Percentiles rank a stretch among this genome's conserved stretches.
These are phyloP conservation scores for Dillenia turbinata DNA, from an alignment of 164 flowering plant species.

Conservation along the genomic window DNA sequence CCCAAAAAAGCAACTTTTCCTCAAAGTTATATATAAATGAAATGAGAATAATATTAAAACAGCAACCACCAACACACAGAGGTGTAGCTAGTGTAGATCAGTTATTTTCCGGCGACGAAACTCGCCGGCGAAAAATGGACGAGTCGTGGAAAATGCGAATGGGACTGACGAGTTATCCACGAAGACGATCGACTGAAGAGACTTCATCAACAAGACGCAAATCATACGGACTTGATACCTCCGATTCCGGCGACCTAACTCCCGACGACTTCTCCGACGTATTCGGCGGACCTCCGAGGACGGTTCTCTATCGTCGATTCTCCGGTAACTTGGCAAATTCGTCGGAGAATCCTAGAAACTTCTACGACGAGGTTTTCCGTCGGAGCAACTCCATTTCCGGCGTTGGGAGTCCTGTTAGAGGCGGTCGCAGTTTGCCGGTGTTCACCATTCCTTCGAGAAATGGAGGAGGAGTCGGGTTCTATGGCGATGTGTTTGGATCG, in stretches of 20 bases:
- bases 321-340: constrained; percentile 31
- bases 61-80: too few species aligned
- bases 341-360: constrained; percentile 2
- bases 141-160: constrained; percentile 67
- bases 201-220: constrained; percentile 9
- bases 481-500: constrained; percentile 56
- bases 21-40: too few species aligned
- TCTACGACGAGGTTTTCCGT: constrained; percentile 62
- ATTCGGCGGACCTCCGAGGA: constrained; percentile 90
- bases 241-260: constrained; percentile 15
- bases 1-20: too few species aligned
- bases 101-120: background rate
- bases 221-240: background rate
- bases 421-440: constrained; percentile 46
- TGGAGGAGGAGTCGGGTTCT: constrained; percentile 26
- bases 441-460: constrained; percentile 45
- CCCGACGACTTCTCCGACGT: constrained; percentile 70
- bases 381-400: constrained; percentile 20
- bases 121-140: constrained; percentile 41
- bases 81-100: too few species aligned
- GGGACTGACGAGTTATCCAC: constrained; percentile 31
- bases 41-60: too few species aligned
- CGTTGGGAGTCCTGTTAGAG: constrained; percentile 8
- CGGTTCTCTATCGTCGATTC: constrained; percentile 34
- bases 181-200: constrained; percentile 41